These are phyloP conservation scores for Globisporangium sylvaticum DNA, from an alignment of 352 stramenopile species.

Conservation along the genomic window DNA sequence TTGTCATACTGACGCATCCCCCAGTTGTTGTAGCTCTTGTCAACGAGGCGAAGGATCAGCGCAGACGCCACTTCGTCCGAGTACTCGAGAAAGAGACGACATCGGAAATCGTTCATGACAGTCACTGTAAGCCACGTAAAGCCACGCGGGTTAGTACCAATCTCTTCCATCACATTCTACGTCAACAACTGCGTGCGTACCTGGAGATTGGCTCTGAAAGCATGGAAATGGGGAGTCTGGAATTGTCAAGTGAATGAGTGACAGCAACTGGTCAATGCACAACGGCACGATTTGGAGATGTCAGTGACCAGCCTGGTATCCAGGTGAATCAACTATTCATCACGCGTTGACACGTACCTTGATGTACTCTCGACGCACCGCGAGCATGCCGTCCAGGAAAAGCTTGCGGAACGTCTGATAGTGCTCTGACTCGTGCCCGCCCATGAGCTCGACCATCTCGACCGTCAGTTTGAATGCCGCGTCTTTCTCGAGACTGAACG, in stretches of 20 bases:
- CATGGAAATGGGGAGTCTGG: slow-evolving; percentile 88
- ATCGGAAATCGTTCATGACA: slow-evolving; percentile 22
- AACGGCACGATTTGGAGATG: no score
- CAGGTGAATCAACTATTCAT: background rate
- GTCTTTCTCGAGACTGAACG: slow-evolving; percentile 90
- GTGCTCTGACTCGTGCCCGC: slow-evolving; percentile 57
- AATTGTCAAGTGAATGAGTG: slow-evolving; percentile 89
- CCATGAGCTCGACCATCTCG: slow-evolving; percentile 93
- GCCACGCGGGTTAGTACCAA: no score
- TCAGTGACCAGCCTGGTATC: background rate
- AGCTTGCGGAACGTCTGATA: slow-evolving; percentile 83
- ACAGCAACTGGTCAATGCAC: slow-evolving; percentile 68
- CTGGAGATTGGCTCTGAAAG: slow-evolving; percentile 44
- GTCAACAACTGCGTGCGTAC: slow-evolving; percentile 7
- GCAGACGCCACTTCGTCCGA: slow-evolving; percentile 18
- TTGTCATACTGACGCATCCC: slow-evolving; percentile 68
- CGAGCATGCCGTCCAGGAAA: slow-evolving; percentile 91
- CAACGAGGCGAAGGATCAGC: slow-evolving; percentile 38
- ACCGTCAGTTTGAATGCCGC: slow-evolving; percentile 95
- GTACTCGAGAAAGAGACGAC: slow-evolving; percentile 34
- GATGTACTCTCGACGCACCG: slow-evolving; percentile 75
- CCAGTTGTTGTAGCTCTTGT: slow-evolving; percentile 64
- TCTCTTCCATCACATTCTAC: background rate
- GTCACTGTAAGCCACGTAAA: slow-evolving; percentile 2
- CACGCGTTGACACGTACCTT: slow-evolving; percentile 32